Conservation (phyloP, 2,329 filamentous ascomycete species). For the Fusarium floridanum region DNA sequence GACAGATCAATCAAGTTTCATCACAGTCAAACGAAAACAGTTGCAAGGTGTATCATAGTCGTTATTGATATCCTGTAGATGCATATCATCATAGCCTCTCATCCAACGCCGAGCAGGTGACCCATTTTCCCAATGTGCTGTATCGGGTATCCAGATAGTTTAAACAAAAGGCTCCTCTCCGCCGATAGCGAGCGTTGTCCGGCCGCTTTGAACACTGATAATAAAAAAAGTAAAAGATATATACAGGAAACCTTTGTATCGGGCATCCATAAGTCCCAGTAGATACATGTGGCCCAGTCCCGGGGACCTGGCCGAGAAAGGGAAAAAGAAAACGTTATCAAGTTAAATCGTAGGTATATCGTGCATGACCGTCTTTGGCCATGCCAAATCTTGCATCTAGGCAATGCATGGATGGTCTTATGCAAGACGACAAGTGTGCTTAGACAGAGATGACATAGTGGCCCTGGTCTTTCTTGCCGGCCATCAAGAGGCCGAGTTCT, state of each 20-base stretch:
- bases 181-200: slow-evolving; percentile 43
- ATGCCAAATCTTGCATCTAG: slow-evolving; percentile 31
- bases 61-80: slow-evolving; percentile 44
- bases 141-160: slow-evolving; percentile 52
- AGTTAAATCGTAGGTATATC: slow-evolving; percentile 35
- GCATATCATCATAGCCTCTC: slow-evolving; percentile 44
- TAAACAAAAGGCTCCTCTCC: slow-evolving; percentile 36
- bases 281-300: slow-evolving; percentile 37
- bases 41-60: slow-evolving; percentile 29
- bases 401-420: slow-evolving; percentile 10
- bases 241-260: slow-evolving; percentile 35
- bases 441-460: slow-evolving; percentile 84
- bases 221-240: slow-evolving; percentile 33
- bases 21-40: background rate
- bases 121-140: slow-evolving; percentile 46
- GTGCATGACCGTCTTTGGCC: slow-evolving; percentile 31
- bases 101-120: slow-evolving; percentile 46
- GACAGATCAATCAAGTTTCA: background rate
- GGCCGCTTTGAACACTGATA: slow-evolving; percentile 42
- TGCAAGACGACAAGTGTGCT: slow-evolving; percentile 35
- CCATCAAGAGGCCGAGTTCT: slow-evolving; percentile 85
- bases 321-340: slow-evolving; percentile 33
- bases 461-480: slow-evolving; percentile 79
- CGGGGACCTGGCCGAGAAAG: slow-evolving; percentile 29
- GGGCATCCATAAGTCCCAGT: slow-evolving; percentile 28